A percentile compares a stretch with the other conserved stretches of the same genome.
These are phyloP conservation scores for Nicotiana sylvestris DNA, from an alignment of 257 asterid species.

Conservation along the genomic window DNA sequence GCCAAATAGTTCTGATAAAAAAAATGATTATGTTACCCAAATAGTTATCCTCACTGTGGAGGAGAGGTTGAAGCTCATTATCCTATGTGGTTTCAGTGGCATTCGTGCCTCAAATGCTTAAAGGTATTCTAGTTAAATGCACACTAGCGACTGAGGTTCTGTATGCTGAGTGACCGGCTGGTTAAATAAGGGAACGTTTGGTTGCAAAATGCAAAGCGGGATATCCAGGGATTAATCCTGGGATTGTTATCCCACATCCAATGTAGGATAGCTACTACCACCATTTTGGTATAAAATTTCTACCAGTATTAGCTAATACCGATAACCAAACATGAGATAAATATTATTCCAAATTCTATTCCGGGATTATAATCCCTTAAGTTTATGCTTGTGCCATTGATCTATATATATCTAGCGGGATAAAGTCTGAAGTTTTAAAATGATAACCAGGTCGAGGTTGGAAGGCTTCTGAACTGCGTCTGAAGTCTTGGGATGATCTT, in stretches of 20 bases:
- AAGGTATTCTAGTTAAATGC: not conserved
- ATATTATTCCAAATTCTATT: too few relatives aligned
- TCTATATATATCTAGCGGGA: not conserved
- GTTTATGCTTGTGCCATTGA: not conserved
- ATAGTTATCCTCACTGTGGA: not conserved
- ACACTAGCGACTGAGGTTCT: not conserved
- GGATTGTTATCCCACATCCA: too few relatives aligned
- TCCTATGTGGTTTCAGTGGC: not conserved
- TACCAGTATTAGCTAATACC: too few relatives aligned
- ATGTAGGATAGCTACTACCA: too few relatives aligned
- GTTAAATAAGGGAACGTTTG: not conserved
- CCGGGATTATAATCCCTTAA: too few relatives aligned
- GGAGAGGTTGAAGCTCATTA: not conserved
- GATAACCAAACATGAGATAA: too few relatives aligned
- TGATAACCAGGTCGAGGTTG: conserved; percentile 69
- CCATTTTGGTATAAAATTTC: too few relatives aligned
- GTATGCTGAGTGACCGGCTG: not conserved
- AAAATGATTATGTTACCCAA: not conserved
- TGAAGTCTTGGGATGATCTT: conserved; percentile 98
- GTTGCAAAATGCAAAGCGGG: too few relatives aligned
- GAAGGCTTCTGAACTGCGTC: conserved; percentile 95
- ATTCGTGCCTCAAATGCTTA: not conserved
- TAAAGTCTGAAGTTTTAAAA: not conserved
- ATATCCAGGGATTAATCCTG: too few relatives aligned
- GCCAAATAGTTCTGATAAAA: not conserved